Evolutionary conservation across 257 asterid genomes (phyloP), one percentile per base, ranked within the genome.

Genomic region (Echites panduratus): DNA sequence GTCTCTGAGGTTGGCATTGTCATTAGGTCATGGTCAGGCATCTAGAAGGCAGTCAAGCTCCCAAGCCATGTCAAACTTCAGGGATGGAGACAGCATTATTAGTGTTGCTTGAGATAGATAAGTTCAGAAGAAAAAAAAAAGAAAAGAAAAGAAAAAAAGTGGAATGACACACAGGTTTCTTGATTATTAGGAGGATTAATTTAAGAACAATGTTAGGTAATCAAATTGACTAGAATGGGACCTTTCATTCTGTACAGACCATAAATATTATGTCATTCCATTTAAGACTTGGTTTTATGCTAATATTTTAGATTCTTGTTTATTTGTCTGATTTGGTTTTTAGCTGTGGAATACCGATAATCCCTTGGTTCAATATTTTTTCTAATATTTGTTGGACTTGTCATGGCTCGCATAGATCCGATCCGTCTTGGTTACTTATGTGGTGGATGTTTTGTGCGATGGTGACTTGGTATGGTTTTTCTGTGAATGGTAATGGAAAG

Each of bases 1-100:
- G 67, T 90, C 97, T 20, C 64, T 89, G 90, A 78, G 86, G 78
- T 78, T 93, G 32, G 85, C 97, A 4, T 82, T 93, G 49, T 86
- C 95, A 24, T 82, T 83, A 2, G 89, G 83, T 26, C 83, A 79
- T 52, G 81, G 70, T 74, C 95, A 82, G 75, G 61, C 91, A 63
- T 75, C 86, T 17, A 68, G 72, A 24, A 80, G 81, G 78, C 80
- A 77, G 61, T 56, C 90, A 0, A 72, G 73, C 65, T 82, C 76
- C 78, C 81, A 71, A 70, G 75, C 53, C 70, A 74, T 73, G 57
- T 58, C 86, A 54, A 75, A 82, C 68, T 82, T 84, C 78, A 80
- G 64, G 10, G 82, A 77, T 76, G 89, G 91, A 76, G 93, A 83
- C 66, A 81, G 81, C 79, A 66, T 68, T 35, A 79, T 90, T 47